phyloP scores from a whole-genome alignment of 1,284 basidiomycete species.

The Ganoderma lingzhi region DNA sequence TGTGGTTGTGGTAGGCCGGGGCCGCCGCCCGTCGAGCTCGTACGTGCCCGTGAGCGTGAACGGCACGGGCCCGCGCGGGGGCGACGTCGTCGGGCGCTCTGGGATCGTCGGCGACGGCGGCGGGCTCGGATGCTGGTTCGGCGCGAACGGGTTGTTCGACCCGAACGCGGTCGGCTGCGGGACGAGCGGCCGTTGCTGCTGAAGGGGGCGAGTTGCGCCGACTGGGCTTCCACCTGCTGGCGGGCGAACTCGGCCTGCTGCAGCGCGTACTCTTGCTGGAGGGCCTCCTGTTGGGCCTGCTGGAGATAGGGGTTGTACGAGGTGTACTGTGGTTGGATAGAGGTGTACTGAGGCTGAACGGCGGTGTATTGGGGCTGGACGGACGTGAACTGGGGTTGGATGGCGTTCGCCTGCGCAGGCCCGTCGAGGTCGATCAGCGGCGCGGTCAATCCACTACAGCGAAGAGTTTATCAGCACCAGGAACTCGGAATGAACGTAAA shows the following conservation, averaged over 20 bases:
- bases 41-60: conserved; percentile 36
- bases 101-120: conserved; percentile 45
- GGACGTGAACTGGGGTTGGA: conserved; percentile 38
- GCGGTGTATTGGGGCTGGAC: conserved; percentile 58
- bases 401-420: not conserved
- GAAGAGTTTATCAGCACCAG: not conserved
- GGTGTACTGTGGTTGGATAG: conserved; percentile 65
- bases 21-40: not conserved
- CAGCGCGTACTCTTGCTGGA: conserved; percentile 72
- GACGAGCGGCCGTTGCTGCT: conserved; percentile 48
- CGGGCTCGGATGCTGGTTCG: conserved; percentile 52
- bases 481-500: not conserved
- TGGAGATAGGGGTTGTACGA: conserved; percentile 96
- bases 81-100: conserved; percentile 31
- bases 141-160: conserved; percentile 94
- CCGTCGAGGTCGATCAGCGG: not conserved
- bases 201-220: conserved; percentile 42
- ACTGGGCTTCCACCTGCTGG: conserved; percentile 30
- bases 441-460: conserved; percentile 2
- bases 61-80: conserved; percentile 32
- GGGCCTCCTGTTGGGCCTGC: conserved; percentile 84
- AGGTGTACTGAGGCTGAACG: conserved; percentile 73
- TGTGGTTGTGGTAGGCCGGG: not conserved
- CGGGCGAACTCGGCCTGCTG: conserved; percentile 71
- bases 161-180: conserved; percentile 74